phyloP scores from a whole-genome alignment of 2,329 filamentous ascomycete genomes.

The Diaporthe aspalathi region DNA sequence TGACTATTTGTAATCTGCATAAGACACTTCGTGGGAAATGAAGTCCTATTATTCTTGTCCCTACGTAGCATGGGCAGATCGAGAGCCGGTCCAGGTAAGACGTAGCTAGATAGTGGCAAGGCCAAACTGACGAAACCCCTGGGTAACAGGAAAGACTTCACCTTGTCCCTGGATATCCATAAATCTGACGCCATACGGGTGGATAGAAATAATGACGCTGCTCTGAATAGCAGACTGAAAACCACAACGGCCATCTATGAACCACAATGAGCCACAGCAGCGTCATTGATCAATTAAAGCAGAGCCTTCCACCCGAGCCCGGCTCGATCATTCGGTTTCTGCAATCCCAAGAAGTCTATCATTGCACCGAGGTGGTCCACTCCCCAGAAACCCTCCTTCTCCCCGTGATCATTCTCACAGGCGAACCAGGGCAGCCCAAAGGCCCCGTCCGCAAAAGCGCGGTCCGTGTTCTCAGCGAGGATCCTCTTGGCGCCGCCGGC shows the following conservation, averaged over 20 bases:
- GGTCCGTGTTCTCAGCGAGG: slow-evolving; percentile 50
- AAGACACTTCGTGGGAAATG: too few species aligned
- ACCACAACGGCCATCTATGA: background rate
- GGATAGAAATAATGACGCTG: background rate
- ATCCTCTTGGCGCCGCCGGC: slow-evolving; percentile 46
- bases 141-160: too few species aligned
- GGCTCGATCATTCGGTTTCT: slow-evolving; percentile 41
- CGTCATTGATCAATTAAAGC: slow-evolving; percentile 43
- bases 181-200: background rate
- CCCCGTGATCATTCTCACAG: slow-evolving; percentile 48
- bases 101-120: too few species aligned
- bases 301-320: slow-evolving; percentile 52
- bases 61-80: too few species aligned
- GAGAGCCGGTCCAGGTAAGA: too few species aligned
- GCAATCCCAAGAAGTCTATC: slow-evolving; percentile 49
- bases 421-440: slow-evolving; percentile 55
- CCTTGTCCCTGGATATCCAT: too few species aligned
- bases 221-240: background rate
- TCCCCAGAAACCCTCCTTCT: slow-evolving; percentile 53
- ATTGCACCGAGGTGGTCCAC: slow-evolving; percentile 54
- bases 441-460: slow-evolving; percentile 50
- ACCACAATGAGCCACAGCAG: background rate
- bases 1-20: too few species aligned
- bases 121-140: too few species aligned
- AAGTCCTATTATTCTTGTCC: too few species aligned